Percentiles rank a stretch among this genome's conserved stretches.
phyloP scores from a whole-genome alignment of 305 asterid genomes.

The Fraxinus albicans region DNA sequence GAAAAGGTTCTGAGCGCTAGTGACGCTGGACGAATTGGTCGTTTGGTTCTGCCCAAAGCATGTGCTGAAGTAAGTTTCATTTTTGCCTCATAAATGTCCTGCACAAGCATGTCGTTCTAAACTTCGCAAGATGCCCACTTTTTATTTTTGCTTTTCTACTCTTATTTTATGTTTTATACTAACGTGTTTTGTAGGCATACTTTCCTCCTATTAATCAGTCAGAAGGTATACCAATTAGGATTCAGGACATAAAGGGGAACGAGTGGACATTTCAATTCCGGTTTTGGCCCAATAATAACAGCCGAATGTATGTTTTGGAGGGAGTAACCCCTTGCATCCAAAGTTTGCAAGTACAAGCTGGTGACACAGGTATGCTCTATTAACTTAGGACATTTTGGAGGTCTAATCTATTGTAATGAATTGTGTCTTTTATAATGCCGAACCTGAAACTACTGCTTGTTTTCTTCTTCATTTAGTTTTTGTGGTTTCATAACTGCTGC shows the following conservation, averaged over 20 bases:
- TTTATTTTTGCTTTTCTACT: neutral
- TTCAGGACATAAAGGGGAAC: constrained; percentile 93
- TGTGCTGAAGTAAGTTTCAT: constrained; percentile 85
- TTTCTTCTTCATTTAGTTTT: neutral
- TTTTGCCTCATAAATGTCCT: constrained; percentile 8
- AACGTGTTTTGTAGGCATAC: constrained; percentile 61
- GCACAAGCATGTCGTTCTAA: neutral
- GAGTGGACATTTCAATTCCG: constrained; percentile 98
- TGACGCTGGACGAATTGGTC: constrained; percentile 99
- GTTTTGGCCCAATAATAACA: constrained; percentile 98
- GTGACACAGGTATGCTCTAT: constrained; percentile 73
- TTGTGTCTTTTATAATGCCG: neutral
- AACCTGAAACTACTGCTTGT: neutral
- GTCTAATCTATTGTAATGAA: neutral
- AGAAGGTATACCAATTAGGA: constrained; percentile 86
- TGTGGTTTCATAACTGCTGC: neutral
- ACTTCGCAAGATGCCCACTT: neutral
- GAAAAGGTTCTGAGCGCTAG: constrained; percentile 97
- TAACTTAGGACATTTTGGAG: neutral
- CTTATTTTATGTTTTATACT: neutral
- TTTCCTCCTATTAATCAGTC: constrained; percentile 94
- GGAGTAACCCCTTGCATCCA: constrained; percentile 99
- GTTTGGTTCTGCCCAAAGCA: constrained; percentile 96
- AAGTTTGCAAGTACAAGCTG: constrained; percentile 94
- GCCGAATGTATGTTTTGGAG: constrained; percentile 98